Conservation (phyloP, 768 basidiomycete genomes). For the Podaxis mareebaensis region DNA sequence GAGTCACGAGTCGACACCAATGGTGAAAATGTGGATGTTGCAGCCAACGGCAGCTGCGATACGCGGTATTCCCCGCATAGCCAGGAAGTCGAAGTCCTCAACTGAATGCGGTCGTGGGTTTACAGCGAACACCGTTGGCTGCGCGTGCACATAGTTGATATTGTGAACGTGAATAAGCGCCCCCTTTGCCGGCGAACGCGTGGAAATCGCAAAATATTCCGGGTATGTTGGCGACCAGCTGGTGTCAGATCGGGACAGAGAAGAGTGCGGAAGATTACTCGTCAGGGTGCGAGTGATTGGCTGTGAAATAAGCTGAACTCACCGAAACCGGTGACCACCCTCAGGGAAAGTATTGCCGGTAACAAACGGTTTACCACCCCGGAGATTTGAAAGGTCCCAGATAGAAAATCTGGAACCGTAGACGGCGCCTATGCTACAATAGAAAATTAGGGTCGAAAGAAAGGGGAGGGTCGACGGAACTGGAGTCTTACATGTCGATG, state of each 20-base stretch:
- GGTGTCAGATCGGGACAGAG: constrained; percentile 2
- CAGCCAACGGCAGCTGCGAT: constrained; percentile 69
- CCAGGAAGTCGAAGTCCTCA: constrained; percentile 78
- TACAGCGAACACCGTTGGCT: constrained; percentile 60
- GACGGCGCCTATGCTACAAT: constrained; percentile 66
- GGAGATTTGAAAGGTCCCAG: constrained; percentile 74
- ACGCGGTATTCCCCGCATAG: constrained; percentile 56
- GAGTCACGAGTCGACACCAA: constrained; percentile 56
- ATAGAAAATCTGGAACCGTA: constrained; percentile 72
- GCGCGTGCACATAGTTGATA: constrained; percentile 59
- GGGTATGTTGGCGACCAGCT: constrained; percentile 81
- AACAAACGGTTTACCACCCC: constrained; percentile 72
- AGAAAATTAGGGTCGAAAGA: neutral
- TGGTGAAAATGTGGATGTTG: constrained; percentile 59
- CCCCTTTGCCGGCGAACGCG: constrained; percentile 56
- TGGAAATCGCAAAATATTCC: constrained; percentile 77
- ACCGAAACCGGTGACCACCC: constrained; percentile 72
- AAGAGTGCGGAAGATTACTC: neutral
- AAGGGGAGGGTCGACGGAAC: constrained; percentile 9
- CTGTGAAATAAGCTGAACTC: constrained; percentile 20
- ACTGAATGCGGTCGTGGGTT: constrained; percentile 64
- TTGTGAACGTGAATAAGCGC: constrained; percentile 74
- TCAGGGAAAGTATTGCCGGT: constrained; percentile 65
- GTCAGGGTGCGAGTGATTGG: constrained; percentile 11
- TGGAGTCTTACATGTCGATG: constrained; percentile 61